These are phyloP conservation scores for Clonostachys sp. DNA, from an alignment of 2,329 filamentous ascomycete species.

Conservation along the genomic window DNA sequence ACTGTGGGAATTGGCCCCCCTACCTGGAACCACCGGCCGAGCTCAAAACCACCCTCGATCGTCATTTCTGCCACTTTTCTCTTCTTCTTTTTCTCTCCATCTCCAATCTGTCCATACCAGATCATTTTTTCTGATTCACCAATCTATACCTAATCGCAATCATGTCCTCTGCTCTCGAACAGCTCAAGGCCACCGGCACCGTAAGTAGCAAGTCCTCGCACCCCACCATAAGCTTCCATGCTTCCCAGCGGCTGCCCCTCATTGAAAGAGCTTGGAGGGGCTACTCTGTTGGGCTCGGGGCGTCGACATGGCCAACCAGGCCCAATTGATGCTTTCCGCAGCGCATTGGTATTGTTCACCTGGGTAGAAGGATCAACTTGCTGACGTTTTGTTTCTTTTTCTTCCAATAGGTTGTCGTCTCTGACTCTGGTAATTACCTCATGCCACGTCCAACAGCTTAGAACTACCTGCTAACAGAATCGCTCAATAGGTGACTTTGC, in stretches of 20 bases:
- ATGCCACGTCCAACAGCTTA: not conserved
- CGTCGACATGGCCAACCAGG: not conserved
- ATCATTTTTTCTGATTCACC: not conserved
- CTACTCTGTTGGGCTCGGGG: not conserved
- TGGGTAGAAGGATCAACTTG: not conserved
- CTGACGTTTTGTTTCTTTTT: conserved; percentile 2
- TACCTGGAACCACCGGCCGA: too few relatives aligned
- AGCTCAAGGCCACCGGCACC: conserved; percentile 95
- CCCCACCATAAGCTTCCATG: conserved; percentile 4
- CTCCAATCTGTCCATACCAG: conserved; percentile 3
- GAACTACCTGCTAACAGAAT: conserved; percentile 19
- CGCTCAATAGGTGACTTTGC: conserved; percentile 63
- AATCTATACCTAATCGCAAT: conserved; percentile 4
- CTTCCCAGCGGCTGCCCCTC: conserved; percentile 9
- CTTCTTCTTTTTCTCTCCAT: conserved; percentile 2
- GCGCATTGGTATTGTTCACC: not conserved
- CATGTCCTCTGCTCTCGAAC: conserved; percentile 90
- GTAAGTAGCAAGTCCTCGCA: conserved; percentile 52
- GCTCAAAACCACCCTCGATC: conserved; percentile 8
- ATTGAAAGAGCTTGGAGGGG: not conserved
- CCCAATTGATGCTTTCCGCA: not conserved
- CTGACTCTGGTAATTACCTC: conserved; percentile 78
- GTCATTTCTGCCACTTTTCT: conserved; percentile 9
- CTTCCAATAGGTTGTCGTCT: conserved; percentile 76
- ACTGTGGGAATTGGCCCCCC: too few relatives aligned